Percentiles rank a stretch among this genome's conserved stretches.
These are phyloP conservation scores for Extremus antarcticus DNA, from an alignment of 495 filamentous ascomycete genomes.

Conservation along the genomic window DNA sequence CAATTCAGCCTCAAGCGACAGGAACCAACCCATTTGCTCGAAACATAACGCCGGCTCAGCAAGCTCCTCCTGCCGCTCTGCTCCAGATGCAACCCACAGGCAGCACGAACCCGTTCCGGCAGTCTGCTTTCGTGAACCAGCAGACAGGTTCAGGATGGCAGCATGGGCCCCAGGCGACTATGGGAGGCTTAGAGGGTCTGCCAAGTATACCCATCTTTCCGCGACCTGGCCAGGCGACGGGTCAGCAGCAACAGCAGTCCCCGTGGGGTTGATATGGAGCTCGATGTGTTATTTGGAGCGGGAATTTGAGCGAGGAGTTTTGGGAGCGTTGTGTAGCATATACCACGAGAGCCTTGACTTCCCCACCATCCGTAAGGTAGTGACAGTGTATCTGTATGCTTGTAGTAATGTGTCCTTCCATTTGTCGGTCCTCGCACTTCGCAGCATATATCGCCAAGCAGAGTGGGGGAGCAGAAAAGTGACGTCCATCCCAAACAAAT, in stretches of 20 bases:
- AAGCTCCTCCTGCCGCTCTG: constrained; percentile 30
- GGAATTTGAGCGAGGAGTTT: background rate
- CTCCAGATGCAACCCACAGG: constrained; percentile 61
- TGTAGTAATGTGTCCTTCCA: too few relatives aligned
- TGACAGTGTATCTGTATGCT: too few relatives aligned
- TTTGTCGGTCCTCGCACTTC: too few relatives aligned
- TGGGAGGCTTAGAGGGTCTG: constrained; percentile 75
- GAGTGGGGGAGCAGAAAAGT: too few relatives aligned
- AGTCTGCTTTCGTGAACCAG: constrained; percentile 77
- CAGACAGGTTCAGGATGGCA: constrained; percentile 83
- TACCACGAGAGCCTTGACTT: too few relatives aligned
- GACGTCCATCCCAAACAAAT: background rate
- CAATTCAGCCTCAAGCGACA: constrained; percentile 49
- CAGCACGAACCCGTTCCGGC: constrained; percentile 89
- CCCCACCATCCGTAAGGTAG: too few relatives aligned
- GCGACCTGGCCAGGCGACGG: constrained; percentile 45
- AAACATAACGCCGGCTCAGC: constrained; percentile 15
- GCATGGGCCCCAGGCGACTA: constrained; percentile 60
- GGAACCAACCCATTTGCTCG: constrained; percentile 65
- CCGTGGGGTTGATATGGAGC: constrained; percentile 9
- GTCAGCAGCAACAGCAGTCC: constrained; percentile 11
- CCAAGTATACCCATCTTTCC: constrained; percentile 81
- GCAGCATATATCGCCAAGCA: too few relatives aligned
- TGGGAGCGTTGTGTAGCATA: background rate
- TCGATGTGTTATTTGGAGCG: background rate